Percentiles rank a stretch among this genome's conserved stretches.
Evolutionary conservation across 2,329 filamentous ascomycete genomes (phyloP).

Genomic region (Fusarium redolens): DNA sequence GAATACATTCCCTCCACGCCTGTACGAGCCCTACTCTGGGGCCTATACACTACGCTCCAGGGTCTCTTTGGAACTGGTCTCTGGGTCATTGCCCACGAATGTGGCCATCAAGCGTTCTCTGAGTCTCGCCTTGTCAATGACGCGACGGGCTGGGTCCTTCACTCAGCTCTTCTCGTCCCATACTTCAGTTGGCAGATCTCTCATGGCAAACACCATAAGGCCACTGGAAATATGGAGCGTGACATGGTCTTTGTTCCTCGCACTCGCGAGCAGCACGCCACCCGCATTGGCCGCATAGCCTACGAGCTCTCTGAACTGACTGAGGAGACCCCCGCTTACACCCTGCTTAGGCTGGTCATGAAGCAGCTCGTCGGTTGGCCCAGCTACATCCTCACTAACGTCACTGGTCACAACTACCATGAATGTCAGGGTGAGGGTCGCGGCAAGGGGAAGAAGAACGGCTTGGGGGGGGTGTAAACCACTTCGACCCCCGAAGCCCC

Average conservation of each 20-base stretch:
- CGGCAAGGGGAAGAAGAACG: conserved; percentile 91
- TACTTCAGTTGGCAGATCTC: conserved; percentile 99
- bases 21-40: conserved; percentile 73
- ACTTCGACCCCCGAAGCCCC: conserved; percentile 90
- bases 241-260: conserved; percentile 99
- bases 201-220: conserved; percentile 99
- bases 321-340: conserved; percentile 93
- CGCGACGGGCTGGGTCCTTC: conserved; percentile 89
- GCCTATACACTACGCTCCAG: conserved; percentile 80
- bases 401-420: conserved; percentile 96
- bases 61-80: conserved; percentile 92
- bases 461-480: conserved; percentile 85
- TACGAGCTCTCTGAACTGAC: conserved; percentile 90
- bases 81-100: conserved; percentile 98
- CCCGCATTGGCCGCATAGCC: conserved; percentile 75
- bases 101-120: conserved; percentile 96
- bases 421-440: conserved; percentile 91
- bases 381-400: conserved; percentile 89
- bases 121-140: conserved; percentile 92
- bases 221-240: conserved; percentile 94
- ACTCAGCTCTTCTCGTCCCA: conserved; percentile 89
- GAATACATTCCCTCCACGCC: conserved; percentile 79
- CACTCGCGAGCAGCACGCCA: conserved; percentile 84
- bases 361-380: conserved; percentile 96
- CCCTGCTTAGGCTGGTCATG: conserved; percentile 75